Evolutionary conservation across 2,329 filamentous ascomycete genomes (phyloP), one percentile per base, ranked within the genome.

Genomic region (Fusarium staphyleae): DNA sequence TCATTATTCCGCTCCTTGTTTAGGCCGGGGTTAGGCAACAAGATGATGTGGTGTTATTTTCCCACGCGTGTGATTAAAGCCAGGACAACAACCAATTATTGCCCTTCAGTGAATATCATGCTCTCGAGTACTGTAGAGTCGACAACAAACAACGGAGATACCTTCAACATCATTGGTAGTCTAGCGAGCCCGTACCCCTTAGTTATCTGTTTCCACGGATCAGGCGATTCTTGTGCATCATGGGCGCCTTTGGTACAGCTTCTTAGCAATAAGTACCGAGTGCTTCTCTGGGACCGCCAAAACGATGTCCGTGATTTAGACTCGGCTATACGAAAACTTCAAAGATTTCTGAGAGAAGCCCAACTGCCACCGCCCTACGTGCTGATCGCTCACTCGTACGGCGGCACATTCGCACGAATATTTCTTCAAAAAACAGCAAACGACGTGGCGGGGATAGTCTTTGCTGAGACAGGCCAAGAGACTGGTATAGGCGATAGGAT

Each of bases 401-500:
- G 62, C 0, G 62, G 62, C 9, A 63, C 53, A 1, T 63, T 65
- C 14, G 56, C 53, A 3, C 44, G 59, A 11, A 32, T 52, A 1
- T 66, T 60, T 18, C 48, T 66, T 1, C 57, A 66, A 11, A 42
- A 39, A 7, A 48, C 46, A 12, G 51, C 37, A 8, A 14, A 42
- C 3, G 36, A 60, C 8, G 50, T 66, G 4, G 60, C 55, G 1
- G 63, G 63, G 5, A 52, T 66, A 48, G 52, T 66, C 2, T 60
- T 66, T 4, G 63, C 49, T 2, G 63, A 66, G 14, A 66, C 63
- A 1, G 63, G 63, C 4, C 63, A 65, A 14, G 63, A 66, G 24
- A 62, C 63, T 6, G 58, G 34, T 10, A 37, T 60, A 36, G 57
- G 49, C 6, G 12, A 45, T 0, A 6, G 15, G 36, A 24, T 57